Evolutionary conservation across 305 asterid genomes (phyloP), one percentile per base, ranked within the genome.

Genomic region (Solanum hybrid): DNA sequence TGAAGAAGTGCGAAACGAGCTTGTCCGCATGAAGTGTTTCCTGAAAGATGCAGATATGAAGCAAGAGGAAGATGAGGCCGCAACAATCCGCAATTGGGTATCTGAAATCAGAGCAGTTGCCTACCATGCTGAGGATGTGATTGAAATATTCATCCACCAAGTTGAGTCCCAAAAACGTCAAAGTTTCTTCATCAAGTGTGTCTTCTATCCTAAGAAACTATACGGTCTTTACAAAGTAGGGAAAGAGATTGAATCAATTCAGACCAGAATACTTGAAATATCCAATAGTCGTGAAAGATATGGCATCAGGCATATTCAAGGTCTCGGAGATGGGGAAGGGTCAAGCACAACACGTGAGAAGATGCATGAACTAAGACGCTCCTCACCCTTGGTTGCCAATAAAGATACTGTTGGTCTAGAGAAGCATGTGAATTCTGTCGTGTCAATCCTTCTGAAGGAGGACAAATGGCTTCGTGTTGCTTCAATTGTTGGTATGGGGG

Each of bases 401-500:
- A 79, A 46, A n/a, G 85, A 90, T 7, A 1, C 26, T 12, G 90
- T 90, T 22, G 92, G 72, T 26, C 36, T 88, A 4, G 89, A 90
- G 69, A 88, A 90, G 75, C 85, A 88, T 76, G 32, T 73, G 37
- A 27, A 2, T 0, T 10, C 27, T 13, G 8, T 90, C 2, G 11
- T 88, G 4, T 24, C 90, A 29, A 31, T 88, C 76, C 87, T 90
- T 88, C 79, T 88, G 16, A 84, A 12, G 26, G 38, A 79, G 32
- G 90, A 80, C 16, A 72, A 35, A 5, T 5, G 14, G 5, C 80
- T 92, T 7, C 72, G 90, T n/a, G 87, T 88, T 5, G 13, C 89
- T 40, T 89, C 85, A 10, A 90, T 91, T 22, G 60, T 56, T 1
- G 94, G 94, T 2, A 92, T 89, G 93, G 91, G 92, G 6, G 94